phyloP scores from a whole-genome alignment of 140 eudicot genomes.

The Eryngium alpinum region DNA sequence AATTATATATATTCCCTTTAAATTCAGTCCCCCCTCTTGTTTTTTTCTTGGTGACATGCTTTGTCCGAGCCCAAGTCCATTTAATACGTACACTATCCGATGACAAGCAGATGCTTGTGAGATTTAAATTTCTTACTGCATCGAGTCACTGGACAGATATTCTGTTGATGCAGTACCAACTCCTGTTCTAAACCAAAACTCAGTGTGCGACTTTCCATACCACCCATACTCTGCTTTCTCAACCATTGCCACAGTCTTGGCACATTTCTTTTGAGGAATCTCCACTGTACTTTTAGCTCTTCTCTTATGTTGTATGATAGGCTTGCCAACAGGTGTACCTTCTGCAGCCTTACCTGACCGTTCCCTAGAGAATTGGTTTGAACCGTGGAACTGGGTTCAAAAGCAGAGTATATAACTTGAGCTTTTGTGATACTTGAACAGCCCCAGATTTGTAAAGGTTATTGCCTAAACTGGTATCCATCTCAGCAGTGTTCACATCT shows the following conservation, averaged over 20 bases:
- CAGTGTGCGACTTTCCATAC: no score
- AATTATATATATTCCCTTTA: no score
- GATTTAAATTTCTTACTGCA: no score
- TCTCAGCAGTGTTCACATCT: conserved; percentile 25
- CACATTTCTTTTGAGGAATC: conserved; percentile 28
- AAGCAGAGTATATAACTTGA: conserved; percentile 53
- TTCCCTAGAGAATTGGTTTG: conserved; percentile 31
- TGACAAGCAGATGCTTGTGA: no score
- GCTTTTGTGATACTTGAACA: conserved; percentile 5
- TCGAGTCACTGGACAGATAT: no score
- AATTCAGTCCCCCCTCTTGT: no score
- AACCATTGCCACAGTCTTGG: conserved; percentile 23
- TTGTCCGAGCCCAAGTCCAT: no score
- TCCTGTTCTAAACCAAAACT: conserved; percentile 71
- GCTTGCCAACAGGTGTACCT: conserved; percentile 27
- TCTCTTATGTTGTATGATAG: conserved; percentile 35
- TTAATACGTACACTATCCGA: no score
- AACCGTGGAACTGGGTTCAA: conserved; percentile 52
- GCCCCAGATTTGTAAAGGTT: not conserved
- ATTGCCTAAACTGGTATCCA: conserved; percentile 45
- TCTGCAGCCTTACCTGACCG: conserved; percentile 24
- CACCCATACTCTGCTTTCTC: no score
- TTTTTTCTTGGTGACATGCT: no score
- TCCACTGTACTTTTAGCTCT: conserved; percentile 20
- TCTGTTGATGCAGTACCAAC: conserved; percentile 18